phyloP scores from a whole-genome alignment of 441 rosid genomes.

The Flueggea neowawraea region DNA sequence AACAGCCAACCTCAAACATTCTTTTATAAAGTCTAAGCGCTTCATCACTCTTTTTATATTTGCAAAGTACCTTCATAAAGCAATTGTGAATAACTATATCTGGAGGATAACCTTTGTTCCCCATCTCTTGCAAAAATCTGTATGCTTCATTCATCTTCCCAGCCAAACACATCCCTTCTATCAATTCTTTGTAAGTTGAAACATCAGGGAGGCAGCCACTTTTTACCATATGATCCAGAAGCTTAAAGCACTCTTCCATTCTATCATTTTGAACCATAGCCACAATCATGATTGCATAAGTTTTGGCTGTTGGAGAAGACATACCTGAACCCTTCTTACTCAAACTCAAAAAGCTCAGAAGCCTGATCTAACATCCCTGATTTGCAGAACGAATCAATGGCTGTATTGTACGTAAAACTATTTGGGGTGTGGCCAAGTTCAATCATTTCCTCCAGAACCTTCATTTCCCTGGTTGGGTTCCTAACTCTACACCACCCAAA shows the following conservation, averaged over 20 bases:
- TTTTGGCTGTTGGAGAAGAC: conserved; percentile 87
- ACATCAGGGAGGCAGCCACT: conserved; percentile 92
- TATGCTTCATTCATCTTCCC: conserved; percentile 83
- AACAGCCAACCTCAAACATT: conserved; percentile 63
- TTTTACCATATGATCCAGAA: conserved; percentile 66
- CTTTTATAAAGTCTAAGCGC: conserved; percentile 65
- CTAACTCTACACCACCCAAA: conserved; percentile 94
- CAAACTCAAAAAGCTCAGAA: conserved; percentile 72
- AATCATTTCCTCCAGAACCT: conserved; percentile 78
- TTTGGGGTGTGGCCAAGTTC: conserved; percentile 74
- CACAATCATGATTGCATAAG: conserved; percentile 68
- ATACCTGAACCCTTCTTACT: conserved; percentile 68
- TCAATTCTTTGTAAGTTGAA: conserved; percentile 72
- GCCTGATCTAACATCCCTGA: conserved; percentile 82
- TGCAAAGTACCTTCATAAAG: conserved; percentile 83
- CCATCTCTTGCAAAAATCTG: conserved; percentile 79
- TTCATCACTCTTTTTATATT: conserved; percentile 56
- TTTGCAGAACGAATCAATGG: conserved; percentile 80
- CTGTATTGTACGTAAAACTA: conserved; percentile 79
- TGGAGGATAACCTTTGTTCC: conserved; percentile 82
- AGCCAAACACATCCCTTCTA: conserved; percentile 80
- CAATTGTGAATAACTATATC: conserved; percentile 90
- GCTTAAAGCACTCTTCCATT: conserved; percentile 59
- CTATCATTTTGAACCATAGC: conserved; percentile 60
- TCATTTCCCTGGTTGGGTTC: conserved; percentile 66